Percentiles rank a stretch among this genome's conserved stretches.
phyloP scores from a whole-genome alignment of 225 moss, liverwort and hornwort species.

The Pseudoscleropodium purum region DNA sequence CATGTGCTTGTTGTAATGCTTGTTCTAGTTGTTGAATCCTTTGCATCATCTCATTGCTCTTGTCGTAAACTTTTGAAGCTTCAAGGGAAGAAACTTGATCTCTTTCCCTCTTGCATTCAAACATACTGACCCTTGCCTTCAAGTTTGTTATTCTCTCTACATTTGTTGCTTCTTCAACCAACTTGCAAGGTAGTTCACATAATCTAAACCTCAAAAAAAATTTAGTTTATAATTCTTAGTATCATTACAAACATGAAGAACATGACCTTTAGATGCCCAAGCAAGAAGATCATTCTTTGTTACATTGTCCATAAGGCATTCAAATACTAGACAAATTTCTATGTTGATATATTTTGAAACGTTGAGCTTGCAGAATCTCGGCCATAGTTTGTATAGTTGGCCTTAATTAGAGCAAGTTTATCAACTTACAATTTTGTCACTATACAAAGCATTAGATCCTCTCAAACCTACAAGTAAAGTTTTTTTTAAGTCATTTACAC shows the following conservation, averaged over 20 bases:
- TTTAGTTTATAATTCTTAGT: not conserved
- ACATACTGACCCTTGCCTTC: conserved; percentile 19
- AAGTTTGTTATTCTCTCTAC: conserved; percentile 18
- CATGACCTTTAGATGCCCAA: not conserved
- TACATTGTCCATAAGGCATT: not conserved
- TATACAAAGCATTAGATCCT: not conserved
- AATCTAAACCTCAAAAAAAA: not conserved
- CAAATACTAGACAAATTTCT: not conserved
- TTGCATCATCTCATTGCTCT: conserved; percentile 26
- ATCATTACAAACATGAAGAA: not conserved
- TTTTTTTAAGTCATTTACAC: not conserved
- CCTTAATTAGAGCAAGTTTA: not conserved
- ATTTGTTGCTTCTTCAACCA: conserved; percentile 16
- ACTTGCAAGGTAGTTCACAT: not conserved
- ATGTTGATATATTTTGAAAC: not conserved
- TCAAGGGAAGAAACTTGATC: conserved; percentile 1
- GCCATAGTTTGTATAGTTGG: not conserved
- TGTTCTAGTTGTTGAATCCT: conserved; percentile 30
- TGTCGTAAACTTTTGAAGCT: conserved; percentile 14
- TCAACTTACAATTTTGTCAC: not conserved
- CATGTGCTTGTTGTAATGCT: conserved; percentile 39
- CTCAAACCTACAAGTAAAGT: not conserved
- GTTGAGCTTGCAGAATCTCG: not conserved
- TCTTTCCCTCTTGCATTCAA: conserved; percentile 20
- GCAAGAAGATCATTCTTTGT: not conserved